Percentiles rank a stretch among this genome's conserved stretches.
phyloP scores from a whole-genome alignment of 257 asterid genomes.

The Eustoma russellianum region DNA sequence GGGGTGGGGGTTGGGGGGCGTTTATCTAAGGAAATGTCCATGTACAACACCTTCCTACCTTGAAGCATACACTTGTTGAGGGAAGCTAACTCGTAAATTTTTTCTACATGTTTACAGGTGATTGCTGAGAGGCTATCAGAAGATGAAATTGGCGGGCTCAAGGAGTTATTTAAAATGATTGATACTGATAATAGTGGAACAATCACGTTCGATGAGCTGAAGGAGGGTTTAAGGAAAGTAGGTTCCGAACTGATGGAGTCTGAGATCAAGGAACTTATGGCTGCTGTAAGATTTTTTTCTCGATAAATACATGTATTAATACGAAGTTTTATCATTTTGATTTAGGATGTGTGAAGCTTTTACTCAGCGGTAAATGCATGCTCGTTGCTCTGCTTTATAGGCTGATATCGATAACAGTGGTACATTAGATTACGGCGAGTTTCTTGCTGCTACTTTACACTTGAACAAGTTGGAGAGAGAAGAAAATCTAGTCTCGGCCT shows the following conservation, averaged over 20 bases:
- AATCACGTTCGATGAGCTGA: slow-evolving; percentile 85
- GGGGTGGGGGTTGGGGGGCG: no score
- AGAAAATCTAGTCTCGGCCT: slow-evolving; percentile 77
- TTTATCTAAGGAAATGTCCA: no score
- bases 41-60: no score
- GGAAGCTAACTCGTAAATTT: not conserved
- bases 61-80: no score
- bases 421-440: slow-evolving; percentile 91
- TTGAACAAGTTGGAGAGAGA: slow-evolving; percentile 92
- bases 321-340: not conserved
- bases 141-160: slow-evolving; percentile 92
- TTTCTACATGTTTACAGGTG: slow-evolving; percentile 37
- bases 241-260: slow-evolving; percentile 95
- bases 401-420: slow-evolving; percentile 93
- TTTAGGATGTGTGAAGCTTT: not conserved
- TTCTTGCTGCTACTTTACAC: slow-evolving; percentile 94
- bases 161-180: slow-evolving; percentile 83
- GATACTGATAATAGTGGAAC: slow-evolving; percentile 90
- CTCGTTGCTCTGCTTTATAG: slow-evolving; percentile 26
- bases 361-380: not conserved
- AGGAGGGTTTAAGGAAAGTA: slow-evolving; percentile 76
- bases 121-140: slow-evolving; percentile 89
- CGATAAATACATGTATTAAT: not conserved
- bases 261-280: slow-evolving; percentile 87
- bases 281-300: slow-evolving; percentile 42